Evolutionary conservation across 164 flowering plant genomes (phyloP).

Genomic region (Malania oleifera): DNA sequence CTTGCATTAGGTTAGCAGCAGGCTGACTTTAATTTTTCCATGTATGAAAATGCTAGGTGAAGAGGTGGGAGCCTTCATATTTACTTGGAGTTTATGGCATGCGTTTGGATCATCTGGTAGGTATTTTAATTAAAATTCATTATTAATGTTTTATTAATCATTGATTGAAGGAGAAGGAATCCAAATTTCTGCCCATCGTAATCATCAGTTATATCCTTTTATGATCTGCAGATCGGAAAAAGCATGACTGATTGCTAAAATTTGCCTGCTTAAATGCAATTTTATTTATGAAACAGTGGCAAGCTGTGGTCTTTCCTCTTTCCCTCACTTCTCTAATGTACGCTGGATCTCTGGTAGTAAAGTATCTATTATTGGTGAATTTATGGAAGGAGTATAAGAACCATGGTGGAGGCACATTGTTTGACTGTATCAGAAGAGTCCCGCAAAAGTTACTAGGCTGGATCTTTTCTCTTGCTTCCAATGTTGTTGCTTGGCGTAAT

Average conservation of each 20-base stretch:
- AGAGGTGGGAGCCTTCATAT: conserved; percentile 30
- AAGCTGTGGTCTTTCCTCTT: conserved; percentile 71
- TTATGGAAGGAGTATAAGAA: conserved; percentile 35
- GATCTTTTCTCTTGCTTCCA: conserved; percentile 32
- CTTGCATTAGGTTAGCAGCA: neutral
- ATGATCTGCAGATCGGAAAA: conserved; percentile 46
- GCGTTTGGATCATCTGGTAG: conserved; percentile 69
- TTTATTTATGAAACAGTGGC: conserved; percentile 91
- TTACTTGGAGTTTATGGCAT: conserved; percentile 55
- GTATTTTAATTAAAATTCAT: conserved; percentile 8
- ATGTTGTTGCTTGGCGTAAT: conserved; percentile 73
- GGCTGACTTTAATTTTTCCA: conserved; percentile 8
- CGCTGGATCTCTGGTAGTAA: conserved; percentile 59
- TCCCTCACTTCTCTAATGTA: conserved; percentile 77
- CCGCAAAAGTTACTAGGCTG: conserved; percentile 13
- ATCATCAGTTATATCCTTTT: conserved; percentile 19
- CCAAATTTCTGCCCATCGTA: conserved; percentile 13
- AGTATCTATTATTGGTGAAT: conserved; percentile 29
- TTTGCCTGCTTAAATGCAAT: conserved; percentile 41
- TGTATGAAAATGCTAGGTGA: conserved; percentile 31
- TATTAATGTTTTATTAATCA: neutral
- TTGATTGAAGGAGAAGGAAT: neutral
- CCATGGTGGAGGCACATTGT: conserved; percentile 14
- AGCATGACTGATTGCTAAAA: conserved; percentile 32
- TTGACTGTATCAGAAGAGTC: conserved; percentile 15